These are phyloP conservation scores for Fagus crenata DNA, from an alignment of 306 rosid species.

Conservation along the genomic window DNA sequence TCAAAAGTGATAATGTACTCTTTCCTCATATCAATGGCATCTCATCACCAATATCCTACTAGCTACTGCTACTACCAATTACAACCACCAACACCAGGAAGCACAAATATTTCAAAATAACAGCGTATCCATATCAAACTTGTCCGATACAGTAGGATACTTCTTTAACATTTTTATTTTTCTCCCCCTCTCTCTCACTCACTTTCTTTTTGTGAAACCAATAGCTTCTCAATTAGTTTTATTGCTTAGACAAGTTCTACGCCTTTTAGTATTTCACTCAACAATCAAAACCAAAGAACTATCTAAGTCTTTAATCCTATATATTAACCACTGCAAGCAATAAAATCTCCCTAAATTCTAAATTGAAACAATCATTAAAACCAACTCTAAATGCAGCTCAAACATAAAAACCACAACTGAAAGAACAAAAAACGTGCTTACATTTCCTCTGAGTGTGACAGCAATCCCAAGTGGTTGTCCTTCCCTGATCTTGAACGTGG, in stretches of 20 bases:
- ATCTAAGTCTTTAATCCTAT: neutral
- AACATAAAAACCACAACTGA: constrained; percentile 4
- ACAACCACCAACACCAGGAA: neutral
- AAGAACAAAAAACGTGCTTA: constrained; percentile 39
- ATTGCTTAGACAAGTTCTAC: too few relatives aligned
- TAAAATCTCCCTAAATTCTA: neutral
- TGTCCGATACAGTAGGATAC: too few relatives aligned
- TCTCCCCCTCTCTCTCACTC: too few relatives aligned
- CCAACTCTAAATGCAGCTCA: neutral
- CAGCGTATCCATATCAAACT: too few relatives aligned
- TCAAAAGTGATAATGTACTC: neutral
- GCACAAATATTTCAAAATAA: neutral
- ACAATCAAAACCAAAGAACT: neutral
- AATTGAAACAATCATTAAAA: neutral
- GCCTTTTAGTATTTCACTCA: neutral
- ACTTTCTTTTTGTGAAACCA: too few relatives aligned
- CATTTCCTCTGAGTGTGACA: constrained; percentile 87
- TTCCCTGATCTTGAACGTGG: constrained; percentile 97
- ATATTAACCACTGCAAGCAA: neutral
- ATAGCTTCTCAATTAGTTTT: too few relatives aligned
- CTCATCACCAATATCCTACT: neutral
- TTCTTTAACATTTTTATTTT: too few relatives aligned
- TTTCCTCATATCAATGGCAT: neutral
- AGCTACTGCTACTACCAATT: neutral
- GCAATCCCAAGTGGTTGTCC: constrained; percentile 98